Base-by-base conservation (phyloP, 2,329 filamentous ascomycete species). In the Eurotiales sp. region DNA sequence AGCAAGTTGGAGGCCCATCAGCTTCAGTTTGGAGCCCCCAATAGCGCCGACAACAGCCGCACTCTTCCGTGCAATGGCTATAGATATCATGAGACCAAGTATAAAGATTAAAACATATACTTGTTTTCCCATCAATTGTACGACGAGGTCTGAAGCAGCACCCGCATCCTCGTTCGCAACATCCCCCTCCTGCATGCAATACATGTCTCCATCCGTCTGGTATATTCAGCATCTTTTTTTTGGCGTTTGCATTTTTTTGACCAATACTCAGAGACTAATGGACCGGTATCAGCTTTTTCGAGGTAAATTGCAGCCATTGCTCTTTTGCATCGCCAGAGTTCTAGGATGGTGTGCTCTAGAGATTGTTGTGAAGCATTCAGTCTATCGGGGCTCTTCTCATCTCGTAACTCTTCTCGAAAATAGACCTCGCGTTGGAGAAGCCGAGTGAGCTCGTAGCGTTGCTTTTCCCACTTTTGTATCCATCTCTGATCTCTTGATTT, bases 341-440 rank as follows among this genome's bases (percentile, higher is more conserved):
- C 27, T 14, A 30, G 41, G 12, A 32, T 19, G 8, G 27, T 4
- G 15, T 21, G 25, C 7, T 19, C 19, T n/a, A 30, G 25, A 22
- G 8, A n/a, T 19, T 22, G 19, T 25, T 41, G 39, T 8, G n/a
- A 23, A 22, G 21, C 8, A 19, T 34, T 29, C 42, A 17, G 3
- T 22, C 32, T 19, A 22, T 34, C 27, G 10, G 11, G 12, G 25
- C 25, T 29, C 30, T 34, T 3, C 11, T 32, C 29, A 11, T 32
- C n/a, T 45, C 22, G 19, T 19, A 45, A 21, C 29, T 45, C 29
- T 45, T 45, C 41, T 44, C 27, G 27, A 21, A 41, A n/a, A 22
- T 44, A 44, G 12, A 43, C 7, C 23, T 30, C 41, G 25, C 27
- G 41, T 32, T 44, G 41, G 12, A 32, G 15, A 44, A 32, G 41